Evolutionary conservation across 108 stramenopile species (phyloP).

Genomic region (Asterionellopsis glacialis): DNA sequence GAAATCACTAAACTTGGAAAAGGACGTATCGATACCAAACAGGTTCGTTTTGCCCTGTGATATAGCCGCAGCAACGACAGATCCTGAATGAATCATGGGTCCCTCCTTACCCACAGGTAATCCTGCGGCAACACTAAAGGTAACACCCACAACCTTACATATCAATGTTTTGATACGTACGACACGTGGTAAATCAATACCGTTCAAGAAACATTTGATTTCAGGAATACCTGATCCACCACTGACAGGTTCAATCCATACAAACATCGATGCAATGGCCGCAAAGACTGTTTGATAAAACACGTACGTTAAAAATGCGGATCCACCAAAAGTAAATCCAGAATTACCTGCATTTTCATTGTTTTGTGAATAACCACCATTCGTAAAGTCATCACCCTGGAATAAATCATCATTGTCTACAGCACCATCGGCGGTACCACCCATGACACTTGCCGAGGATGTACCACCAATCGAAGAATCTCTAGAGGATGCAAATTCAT

Average conservation of each 20-base stretch:
- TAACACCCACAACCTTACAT: constrained; percentile 92
- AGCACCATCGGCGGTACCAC: background rate
- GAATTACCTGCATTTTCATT: constrained; percentile 38
- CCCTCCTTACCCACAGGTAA: constrained; percentile 98
- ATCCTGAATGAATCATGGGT: constrained; percentile 88
- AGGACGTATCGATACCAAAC: constrained; percentile 88
- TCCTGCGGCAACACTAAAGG: constrained; percentile 89
- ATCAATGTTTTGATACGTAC: constrained; percentile 90
- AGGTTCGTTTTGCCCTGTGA: constrained; percentile 85
- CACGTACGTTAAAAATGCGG: constrained; percentile 71
- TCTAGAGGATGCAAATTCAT: background rate
- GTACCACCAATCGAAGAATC: constrained; percentile 3
- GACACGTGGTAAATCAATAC: constrained; percentile 85
- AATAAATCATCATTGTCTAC: constrained; percentile 4
- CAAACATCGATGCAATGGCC: constrained; percentile 71
- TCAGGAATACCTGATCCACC: constrained; percentile 97
- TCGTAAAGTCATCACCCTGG: constrained; percentile 38
- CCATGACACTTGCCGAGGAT: background rate
- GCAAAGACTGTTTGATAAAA: constrained; percentile 82
- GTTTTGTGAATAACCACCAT: constrained; percentile 20
- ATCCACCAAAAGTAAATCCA: constrained; percentile 36
- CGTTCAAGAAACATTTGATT: constrained; percentile 97
- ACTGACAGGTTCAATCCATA: constrained; percentile 84
- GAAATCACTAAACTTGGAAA: constrained; percentile 89
- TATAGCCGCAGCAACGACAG: constrained; percentile 80